Evolutionary conservation across 148 eudicot species (phyloP).

Genomic region (Camellia granthamiana): DNA sequence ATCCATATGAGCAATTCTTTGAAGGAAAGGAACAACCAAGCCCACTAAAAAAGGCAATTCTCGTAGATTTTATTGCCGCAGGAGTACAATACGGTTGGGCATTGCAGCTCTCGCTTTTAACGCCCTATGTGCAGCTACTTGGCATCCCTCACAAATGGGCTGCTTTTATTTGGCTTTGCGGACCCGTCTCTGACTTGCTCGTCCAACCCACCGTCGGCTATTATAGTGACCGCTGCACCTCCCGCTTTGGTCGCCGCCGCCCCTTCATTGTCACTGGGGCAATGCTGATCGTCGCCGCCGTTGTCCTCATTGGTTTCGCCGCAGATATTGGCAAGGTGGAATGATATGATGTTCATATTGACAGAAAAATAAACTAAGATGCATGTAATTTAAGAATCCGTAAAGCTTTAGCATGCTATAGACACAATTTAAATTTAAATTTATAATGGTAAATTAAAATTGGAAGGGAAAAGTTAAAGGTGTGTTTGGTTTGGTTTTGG

Average conservation of each 20-base stretch:
- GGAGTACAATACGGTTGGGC: constrained; percentile 63
- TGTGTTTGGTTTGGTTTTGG: too few species aligned
- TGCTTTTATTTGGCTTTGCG: constrained; percentile 49
- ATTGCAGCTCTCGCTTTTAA: constrained; percentile 42
- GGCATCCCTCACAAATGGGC: constrained; percentile 51
- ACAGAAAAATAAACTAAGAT: too few species aligned
- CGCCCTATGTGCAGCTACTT: constrained; percentile 48
- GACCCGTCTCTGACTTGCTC: constrained; percentile 47
- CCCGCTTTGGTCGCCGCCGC: constrained; percentile 41
- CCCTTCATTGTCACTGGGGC: constrained; percentile 47
- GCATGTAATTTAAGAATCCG: too few species aligned
- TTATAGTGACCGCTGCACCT: constrained; percentile 45
- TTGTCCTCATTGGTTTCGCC: constrained; percentile 42
- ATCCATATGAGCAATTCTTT: neutral
- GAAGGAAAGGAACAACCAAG: neutral
- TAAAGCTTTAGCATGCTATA: too few species aligned
- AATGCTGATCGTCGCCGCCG: constrained; percentile 28
- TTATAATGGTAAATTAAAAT: too few species aligned
- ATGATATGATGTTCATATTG: too few species aligned
- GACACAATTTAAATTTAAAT: too few species aligned
- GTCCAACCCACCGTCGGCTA: constrained; percentile 53
- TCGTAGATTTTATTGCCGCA: constrained; percentile 48
- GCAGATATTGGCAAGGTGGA: constrained; percentile 36
- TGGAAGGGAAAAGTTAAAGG: too few species aligned
- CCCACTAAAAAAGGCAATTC: neutral